These are phyloP conservation scores for Plantago elongata DNA, from an alignment of 257 asterid genomes.

Conservation along the genomic window DNA sequence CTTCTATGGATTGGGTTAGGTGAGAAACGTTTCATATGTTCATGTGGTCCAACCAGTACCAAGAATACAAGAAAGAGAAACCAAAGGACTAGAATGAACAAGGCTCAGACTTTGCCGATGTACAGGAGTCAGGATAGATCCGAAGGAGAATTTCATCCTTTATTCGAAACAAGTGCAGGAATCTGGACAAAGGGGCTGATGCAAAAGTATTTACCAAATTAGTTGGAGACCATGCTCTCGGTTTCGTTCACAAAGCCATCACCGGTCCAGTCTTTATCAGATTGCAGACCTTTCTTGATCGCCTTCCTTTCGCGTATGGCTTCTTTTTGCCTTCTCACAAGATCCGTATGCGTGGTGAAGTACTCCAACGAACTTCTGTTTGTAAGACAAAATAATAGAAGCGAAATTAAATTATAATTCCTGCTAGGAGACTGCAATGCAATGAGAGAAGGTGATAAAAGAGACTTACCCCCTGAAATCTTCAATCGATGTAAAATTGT, in stretches of 20 bases:
- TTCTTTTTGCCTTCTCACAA: constrained; percentile 64
- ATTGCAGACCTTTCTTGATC: constrained; percentile 64
- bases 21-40: too few relatives aligned
- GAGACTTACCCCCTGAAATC: constrained; percentile 71
- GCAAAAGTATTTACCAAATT: constrained; percentile 18
- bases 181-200: not conserved
- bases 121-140: too few relatives aligned
- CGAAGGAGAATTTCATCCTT: too few relatives aligned
- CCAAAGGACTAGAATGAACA: too few relatives aligned
- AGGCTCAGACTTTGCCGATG: too few relatives aligned
- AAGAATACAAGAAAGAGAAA: too few relatives aligned
- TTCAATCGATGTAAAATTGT: constrained; percentile 65
- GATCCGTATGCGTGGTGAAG: constrained; percentile 67
- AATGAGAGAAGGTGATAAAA: not conserved
- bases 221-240: constrained; percentile 93
- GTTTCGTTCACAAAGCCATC: constrained; percentile 84
- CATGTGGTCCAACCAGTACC: too few relatives aligned
- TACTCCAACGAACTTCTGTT: constrained; percentile 63
- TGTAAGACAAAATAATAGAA: not conserved
- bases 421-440: not conserved
- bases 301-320: constrained; percentile 69
- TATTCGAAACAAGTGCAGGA: too few relatives aligned
- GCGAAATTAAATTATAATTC: not conserved
- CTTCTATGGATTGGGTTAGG: too few relatives aligned
- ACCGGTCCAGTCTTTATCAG: constrained; percentile 97